A percentile compares a stretch with the other conserved stretches of the same genome.
Conservation (phyloP, 1,284 basidiomycete genomes). For the Gymnopus androsaceus region DNA sequence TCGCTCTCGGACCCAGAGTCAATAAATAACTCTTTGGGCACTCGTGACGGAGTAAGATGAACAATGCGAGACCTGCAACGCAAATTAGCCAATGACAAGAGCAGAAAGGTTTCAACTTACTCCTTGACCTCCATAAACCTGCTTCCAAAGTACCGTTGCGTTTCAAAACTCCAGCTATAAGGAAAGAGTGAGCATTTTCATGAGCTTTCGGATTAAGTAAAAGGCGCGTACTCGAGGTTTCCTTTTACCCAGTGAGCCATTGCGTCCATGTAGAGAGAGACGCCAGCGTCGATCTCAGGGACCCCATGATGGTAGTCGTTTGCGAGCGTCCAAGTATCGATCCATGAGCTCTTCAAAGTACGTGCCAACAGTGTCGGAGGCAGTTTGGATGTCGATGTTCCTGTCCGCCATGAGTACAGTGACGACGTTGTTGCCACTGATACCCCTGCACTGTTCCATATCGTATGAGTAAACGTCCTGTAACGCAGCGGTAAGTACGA, state of each 20-base stretch:
- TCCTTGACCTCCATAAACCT: conserved; percentile 47
- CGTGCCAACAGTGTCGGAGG: conserved; percentile 57
- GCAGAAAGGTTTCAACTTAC: too few relatives aligned
- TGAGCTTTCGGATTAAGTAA: conserved; percentile 3
- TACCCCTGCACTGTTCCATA: conserved; percentile 72
- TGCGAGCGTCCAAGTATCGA: conserved; percentile 48
- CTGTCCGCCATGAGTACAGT: conserved; percentile 65
- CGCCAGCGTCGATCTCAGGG: conserved; percentile 46
- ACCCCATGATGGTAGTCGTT: conserved; percentile 51
- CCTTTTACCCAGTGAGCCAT: conserved; percentile 53
- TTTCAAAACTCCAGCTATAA: conserved; percentile 58
- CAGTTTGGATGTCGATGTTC: conserved; percentile 53
- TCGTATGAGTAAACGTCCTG: conserved; percentile 75
- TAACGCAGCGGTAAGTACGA: conserved; percentile 4
- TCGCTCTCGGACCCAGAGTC: conserved; percentile 15
- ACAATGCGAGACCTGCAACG: conserved; percentile 52
- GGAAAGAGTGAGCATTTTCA: conserved; percentile 17
- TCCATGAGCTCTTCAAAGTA: conserved; percentile 54
- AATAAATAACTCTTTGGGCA: conserved; percentile 22
- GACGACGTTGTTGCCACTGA: conserved; percentile 64
- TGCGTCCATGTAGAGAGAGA: conserved; percentile 47
- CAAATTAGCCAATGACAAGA: too few relatives aligned
- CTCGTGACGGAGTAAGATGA: conserved; percentile 35
- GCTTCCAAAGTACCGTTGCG: conserved; percentile 56
- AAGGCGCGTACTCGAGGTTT: conserved; percentile 43